phyloP scores from a whole-genome alignment of 768 basidiomycete genomes.

The Mycena pura region DNA sequence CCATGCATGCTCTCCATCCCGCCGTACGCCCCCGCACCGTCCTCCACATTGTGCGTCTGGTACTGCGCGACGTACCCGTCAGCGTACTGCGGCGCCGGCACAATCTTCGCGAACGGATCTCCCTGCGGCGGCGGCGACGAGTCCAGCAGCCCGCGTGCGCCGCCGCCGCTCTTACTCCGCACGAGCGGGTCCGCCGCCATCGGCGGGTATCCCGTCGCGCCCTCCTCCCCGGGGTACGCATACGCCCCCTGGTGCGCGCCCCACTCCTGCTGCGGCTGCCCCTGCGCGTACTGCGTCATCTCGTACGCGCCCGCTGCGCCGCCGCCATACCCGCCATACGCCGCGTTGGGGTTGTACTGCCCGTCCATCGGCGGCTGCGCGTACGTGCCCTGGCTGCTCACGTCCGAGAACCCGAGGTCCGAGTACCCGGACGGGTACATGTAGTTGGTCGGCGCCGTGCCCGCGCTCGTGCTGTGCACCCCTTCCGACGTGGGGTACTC shows the following conservation, averaged over 20 bases:
- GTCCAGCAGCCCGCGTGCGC: slow-evolving; percentile 21
- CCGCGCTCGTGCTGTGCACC: slow-evolving; percentile 12
- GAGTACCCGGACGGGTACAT: slow-evolving; percentile 28
- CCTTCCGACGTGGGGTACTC: slow-evolving; percentile 8
- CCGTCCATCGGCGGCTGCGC: slow-evolving; percentile 38
- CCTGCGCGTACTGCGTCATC: slow-evolving; percentile 26
- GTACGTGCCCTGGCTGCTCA: slow-evolving; percentile 43
- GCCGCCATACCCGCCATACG: slow-evolving; percentile 27
- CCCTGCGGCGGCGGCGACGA: slow-evolving; percentile 6
- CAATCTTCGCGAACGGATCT: not conserved
- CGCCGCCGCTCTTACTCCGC: slow-evolving; percentile 24
- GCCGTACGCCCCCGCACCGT: slow-evolving; percentile 37
- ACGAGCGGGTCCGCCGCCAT: not conserved
- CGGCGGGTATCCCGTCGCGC: slow-evolving; percentile 11
- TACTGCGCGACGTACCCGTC: slow-evolving; percentile 27
- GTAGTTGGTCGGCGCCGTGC: slow-evolving; percentile 24
- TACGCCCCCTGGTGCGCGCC: slow-evolving; percentile 7
- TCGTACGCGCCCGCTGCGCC: slow-evolving; percentile 31
- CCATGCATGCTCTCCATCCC: slow-evolving; percentile 27
- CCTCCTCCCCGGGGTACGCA: slow-evolving; percentile 20
- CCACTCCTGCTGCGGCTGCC: not conserved
- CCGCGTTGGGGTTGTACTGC: slow-evolving; percentile 32
- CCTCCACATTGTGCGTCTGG: slow-evolving; percentile 28
- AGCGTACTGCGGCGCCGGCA: slow-evolving; percentile 15
- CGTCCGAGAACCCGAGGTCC: slow-evolving; percentile 40